These are phyloP conservation scores for Globisporangium iwayamae DNA, from an alignment of 352 stramenopile species.

Conservation along the genomic window DNA sequence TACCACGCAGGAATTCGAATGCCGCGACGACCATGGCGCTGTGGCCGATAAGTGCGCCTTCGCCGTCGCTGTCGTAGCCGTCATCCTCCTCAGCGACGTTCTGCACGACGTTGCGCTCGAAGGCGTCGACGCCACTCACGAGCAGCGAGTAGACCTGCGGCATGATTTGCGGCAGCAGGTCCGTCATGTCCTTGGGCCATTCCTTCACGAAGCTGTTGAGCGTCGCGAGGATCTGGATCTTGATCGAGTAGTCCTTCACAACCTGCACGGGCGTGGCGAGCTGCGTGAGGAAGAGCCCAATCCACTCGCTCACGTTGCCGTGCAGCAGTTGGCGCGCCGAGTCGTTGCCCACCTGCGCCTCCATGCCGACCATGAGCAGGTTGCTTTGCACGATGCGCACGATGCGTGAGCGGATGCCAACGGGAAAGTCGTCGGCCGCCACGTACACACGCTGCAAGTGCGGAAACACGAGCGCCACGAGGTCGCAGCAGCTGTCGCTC, in stretches of 20 bases:
- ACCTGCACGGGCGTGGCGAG: slow-evolving; percentile 35
- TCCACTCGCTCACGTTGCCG: slow-evolving; percentile 66
- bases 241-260: slow-evolving; percentile 61
- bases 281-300: slow-evolving; percentile 60
- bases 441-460: slow-evolving; percentile 67
- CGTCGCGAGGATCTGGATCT: slow-evolving; percentile 74
- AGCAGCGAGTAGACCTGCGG: slow-evolving; percentile 66
- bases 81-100: slow-evolving; percentile 48
- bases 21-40: slow-evolving; percentile 66
- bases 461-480: slow-evolving; percentile 70
- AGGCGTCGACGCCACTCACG: slow-evolving; percentile 33
- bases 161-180: slow-evolving; percentile 68
- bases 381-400: slow-evolving; percentile 75
- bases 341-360: slow-evolving; percentile 69
- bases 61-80: slow-evolving; percentile 75
- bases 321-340: slow-evolving; percentile 57
- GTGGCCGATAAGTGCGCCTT: slow-evolving; percentile 57
- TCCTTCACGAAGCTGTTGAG: slow-evolving; percentile 80
- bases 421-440: slow-evolving; percentile 38
- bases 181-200: slow-evolving; percentile 79
- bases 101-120: slow-evolving; percentile 57
- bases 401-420: slow-evolving; percentile 49
- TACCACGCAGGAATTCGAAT: slow-evolving; percentile 73
- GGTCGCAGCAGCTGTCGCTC: slow-evolving; percentile 75
- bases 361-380: slow-evolving; percentile 80